Evolutionary conservation across 2,329 filamentous ascomycete genomes (phyloP).

Genomic region (Botrytis byssoidea): DNA sequence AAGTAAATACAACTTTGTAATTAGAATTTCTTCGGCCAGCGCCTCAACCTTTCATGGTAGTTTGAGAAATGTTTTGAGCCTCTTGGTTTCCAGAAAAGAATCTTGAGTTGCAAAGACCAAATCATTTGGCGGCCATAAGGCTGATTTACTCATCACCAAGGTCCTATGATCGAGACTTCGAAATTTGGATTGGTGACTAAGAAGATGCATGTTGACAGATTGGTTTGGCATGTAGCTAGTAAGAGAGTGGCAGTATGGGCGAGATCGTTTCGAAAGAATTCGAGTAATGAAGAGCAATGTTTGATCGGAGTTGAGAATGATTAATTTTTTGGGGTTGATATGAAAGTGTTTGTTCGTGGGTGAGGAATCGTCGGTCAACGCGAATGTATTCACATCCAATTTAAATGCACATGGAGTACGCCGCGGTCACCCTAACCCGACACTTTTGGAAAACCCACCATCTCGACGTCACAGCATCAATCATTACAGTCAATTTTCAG

Average conservation of each 20-base stretch:
- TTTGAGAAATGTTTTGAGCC: background rate
- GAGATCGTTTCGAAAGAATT: background rate
- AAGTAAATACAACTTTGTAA: background rate
- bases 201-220: background rate
- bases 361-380: background rate
- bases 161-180: background rate
- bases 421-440: background rate
- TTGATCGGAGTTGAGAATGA: background rate
- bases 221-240: background rate
- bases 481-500: too few relatives aligned
- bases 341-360: background rate
- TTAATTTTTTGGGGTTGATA: background rate
- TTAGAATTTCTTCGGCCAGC: background rate
- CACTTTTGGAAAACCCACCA: background rate
- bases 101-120: background rate
- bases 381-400: background rate
- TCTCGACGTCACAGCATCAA: background rate
- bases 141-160: background rate
- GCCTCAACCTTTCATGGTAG: background rate
- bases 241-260: background rate
- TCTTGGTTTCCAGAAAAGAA: background rate
- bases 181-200: background rate
- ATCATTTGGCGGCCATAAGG: background rate
- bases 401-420: background rate
- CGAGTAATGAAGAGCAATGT: background rate